These are phyloP conservation scores for Schizonepeta tenuifolia DNA, from an alignment of 257 asterid species.

Conservation along the genomic window DNA sequence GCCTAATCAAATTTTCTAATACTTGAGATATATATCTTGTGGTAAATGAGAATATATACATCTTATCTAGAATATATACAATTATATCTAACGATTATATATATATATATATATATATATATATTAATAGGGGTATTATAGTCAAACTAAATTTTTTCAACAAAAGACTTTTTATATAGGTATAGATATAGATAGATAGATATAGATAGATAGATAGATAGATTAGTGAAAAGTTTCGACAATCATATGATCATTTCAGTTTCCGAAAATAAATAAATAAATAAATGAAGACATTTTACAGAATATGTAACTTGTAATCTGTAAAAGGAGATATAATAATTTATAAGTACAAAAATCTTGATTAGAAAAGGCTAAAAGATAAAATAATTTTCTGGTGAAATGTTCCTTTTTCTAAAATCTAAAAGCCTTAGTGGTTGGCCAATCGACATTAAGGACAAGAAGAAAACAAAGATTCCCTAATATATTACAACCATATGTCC, in stretches of 20 bases:
- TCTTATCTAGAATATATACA: no score
- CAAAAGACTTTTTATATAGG: no score
- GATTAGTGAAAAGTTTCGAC: slow-evolving; percentile 34
- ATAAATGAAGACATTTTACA: background rate
- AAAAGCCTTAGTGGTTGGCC: slow-evolving; percentile 41
- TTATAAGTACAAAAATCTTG: slow-evolving; percentile 1
- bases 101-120: no score
- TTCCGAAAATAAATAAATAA: background rate
- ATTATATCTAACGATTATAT: no score
- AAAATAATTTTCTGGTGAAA: slow-evolving; percentile 29
- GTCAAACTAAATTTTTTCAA: no score
- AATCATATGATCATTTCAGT: slow-evolving; percentile 26
- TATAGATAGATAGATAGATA: no score
- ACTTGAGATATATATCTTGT: no score
- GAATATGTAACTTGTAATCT: slow-evolving; percentile 7
- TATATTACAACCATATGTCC: slow-evolving; percentile 17
- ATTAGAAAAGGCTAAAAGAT: background rate
- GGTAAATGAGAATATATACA: no score
- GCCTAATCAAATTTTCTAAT: no score
- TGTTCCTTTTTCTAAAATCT: slow-evolving; percentile 14
- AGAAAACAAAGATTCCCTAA: slow-evolving; percentile 38
- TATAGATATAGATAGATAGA: no score
- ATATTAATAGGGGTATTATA: no score
- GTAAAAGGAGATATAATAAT: background rate
- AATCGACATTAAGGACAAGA: slow-evolving; percentile 31